A percentile compares a stretch with the other conserved stretches of the same genome.
Conservation (phyloP, 2,329 filamentous ascomycete genomes). For the Samsoniella hepiali region DNA sequence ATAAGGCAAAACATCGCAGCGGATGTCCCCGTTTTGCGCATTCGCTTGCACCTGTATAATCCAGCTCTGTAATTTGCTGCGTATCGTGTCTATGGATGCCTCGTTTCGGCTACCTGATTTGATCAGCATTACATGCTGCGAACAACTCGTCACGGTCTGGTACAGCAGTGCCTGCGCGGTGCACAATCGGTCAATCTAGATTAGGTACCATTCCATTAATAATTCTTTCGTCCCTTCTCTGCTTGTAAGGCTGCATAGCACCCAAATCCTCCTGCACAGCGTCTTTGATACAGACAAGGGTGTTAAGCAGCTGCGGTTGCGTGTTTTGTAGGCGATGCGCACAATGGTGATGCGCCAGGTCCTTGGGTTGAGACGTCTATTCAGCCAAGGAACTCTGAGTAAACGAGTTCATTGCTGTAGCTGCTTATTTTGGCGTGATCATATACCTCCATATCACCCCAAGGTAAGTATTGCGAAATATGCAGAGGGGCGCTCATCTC, state of each 20-base stretch:
- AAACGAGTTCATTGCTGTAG: neutral
- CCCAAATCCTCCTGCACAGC: neutral
- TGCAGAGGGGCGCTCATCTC: neutral
- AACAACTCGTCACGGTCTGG: neutral
- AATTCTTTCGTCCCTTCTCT: neutral
- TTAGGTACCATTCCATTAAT: neutral
- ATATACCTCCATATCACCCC: neutral
- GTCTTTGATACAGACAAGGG: conserved; percentile 6
- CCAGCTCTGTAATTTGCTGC: neutral
- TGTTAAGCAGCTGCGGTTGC: neutral
- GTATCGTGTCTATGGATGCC: neutral
- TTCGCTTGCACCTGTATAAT: neutral
- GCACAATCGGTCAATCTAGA: neutral
- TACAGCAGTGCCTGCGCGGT: neutral
- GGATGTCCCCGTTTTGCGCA: neutral
- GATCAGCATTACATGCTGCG: neutral
- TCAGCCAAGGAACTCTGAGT: neutral
- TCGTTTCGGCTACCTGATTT: neutral
- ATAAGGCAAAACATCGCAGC: conserved; percentile 12
- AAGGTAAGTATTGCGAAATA: neutral
- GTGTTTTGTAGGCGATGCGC: conserved; percentile 3
- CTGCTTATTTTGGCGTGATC: neutral
- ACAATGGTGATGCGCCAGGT: conserved; percentile 9
- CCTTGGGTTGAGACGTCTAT: neutral
- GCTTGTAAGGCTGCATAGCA: neutral